Base-by-base conservation (phyloP, 495 filamentous ascomycete species). In the Friedmanniomyces endolithicus region DNA sequence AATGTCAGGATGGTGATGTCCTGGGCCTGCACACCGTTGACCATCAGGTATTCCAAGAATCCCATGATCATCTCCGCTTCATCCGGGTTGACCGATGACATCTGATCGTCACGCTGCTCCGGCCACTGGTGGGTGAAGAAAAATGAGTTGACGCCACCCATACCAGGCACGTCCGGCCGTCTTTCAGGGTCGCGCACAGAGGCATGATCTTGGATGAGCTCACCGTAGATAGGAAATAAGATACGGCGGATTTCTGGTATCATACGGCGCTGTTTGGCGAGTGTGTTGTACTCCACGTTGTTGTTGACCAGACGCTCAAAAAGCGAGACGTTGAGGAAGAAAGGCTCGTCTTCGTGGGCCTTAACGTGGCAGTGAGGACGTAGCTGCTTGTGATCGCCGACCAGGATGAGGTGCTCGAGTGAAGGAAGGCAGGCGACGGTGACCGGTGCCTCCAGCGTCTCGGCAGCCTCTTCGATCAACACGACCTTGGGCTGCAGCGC, bases 1-100 rank as follows among this genome's bases (percentile, higher is more conserved):
- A 94, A 72, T 0, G 89, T 96, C 40, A 98, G 68, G 20, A 98
- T 70, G 0, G 90, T 95, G 57, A 98, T 92, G 8, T 84, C 70
- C 0, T 64, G 59, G 0, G 74, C 55, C 0, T 67, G 47, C 1
- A 81, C 70, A 0, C 82, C 84, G 56, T 89, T 94, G 27, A 76
- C 63, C 0, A 82, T 62, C 0, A 98, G 78, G 60, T 95, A 86
- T 22, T 78, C 67, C 50, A 81, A 83, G 59, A 96, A 85, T 2
- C 70, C 70, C 0, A 79, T 76, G 48, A 95, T 70, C 86, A 96
- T 90, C 0, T 82, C 68, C 0, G 87, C 86, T 61, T 96, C 90
- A 11, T 75, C 65, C 0, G 75, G 64, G 64, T 98, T 96, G 61
- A 75, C 76, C 31, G 81, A 81, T 17, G 88, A 94, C 39, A 76